These are phyloP conservation scores for Mitragyna speciosa DNA, from an alignment of 257 asterid genomes.

Conservation along the genomic window DNA sequence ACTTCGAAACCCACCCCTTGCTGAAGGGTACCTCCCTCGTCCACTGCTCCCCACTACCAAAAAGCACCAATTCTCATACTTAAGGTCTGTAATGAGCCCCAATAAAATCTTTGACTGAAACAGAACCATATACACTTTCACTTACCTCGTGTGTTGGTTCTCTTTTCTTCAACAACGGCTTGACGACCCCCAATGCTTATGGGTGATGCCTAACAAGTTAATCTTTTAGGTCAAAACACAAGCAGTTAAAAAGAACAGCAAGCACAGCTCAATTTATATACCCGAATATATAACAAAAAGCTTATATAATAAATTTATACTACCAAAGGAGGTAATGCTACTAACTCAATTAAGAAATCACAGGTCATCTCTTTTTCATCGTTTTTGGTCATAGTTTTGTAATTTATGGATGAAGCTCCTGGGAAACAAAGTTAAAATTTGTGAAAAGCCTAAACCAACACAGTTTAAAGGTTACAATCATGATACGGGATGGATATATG, in stretches of 20 bases:
- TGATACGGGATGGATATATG: background rate
- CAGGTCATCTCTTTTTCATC: background rate
- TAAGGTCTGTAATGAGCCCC: background rate
- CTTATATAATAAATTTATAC: no score
- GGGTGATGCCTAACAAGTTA: conserved; percentile 62
- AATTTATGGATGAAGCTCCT: background rate
- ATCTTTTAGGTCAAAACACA: background rate
- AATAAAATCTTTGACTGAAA: background rate
- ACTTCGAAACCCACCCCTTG: conserved; percentile 63
- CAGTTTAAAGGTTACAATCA: background rate
- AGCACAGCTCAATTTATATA: no score
- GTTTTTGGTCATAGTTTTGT: no score
- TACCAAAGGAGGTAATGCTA: no score
- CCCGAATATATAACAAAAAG: no score
- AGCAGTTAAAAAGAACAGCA: background rate
- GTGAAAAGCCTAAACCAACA: background rate
- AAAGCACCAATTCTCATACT: background rate
- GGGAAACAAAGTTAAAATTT: background rate
- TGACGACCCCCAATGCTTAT: conserved; percentile 55
- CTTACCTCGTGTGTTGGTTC: conserved; percentile 77
- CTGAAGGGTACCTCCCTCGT: conserved; percentile 54
- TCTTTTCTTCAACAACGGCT: conserved; percentile 73
- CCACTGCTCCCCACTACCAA: conserved; percentile 50
- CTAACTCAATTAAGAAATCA: background rate
- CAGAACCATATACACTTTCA: conserved; percentile 1